Evolutionary conservation across 257 asterid genomes (phyloP).

Genomic region (Petunia secreta): DNA sequence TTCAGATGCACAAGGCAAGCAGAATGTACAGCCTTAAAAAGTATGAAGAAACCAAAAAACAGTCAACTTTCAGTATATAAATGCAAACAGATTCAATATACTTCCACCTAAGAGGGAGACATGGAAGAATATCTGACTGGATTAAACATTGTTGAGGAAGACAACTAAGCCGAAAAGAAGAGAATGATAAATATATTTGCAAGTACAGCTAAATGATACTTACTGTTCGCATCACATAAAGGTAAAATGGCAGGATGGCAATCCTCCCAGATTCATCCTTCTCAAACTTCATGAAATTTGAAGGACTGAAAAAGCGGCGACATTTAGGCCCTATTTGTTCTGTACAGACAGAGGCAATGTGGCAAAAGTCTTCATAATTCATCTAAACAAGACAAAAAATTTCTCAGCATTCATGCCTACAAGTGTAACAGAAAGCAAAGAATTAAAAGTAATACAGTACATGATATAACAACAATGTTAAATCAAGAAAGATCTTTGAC

Average conservation of each 20-base stretch:
- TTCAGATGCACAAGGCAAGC: not conserved
- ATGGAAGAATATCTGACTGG: not conserved
- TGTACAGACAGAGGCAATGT: constrained; percentile 97
- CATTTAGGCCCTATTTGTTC: constrained; percentile 98
- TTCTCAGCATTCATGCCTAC: constrained; percentile 38
- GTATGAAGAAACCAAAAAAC: not conserved
- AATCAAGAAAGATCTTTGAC: not conserved
- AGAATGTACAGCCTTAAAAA: not conserved
- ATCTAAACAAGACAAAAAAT: constrained; percentile 56
- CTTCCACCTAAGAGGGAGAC: not conserved
- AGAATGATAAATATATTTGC: not conserved
- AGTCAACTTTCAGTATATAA: not conserved
- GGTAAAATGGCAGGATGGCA: constrained; percentile 96
- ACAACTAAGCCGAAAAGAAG: not conserved
- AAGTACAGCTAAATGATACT: constrained; percentile 32
- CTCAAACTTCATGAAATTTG: constrained; percentile 99
- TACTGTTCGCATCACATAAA: constrained; percentile 98
- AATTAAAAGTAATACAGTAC: not conserved
- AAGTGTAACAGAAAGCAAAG: constrained; percentile 10
- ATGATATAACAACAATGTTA: not conserved
- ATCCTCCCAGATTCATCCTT: constrained; percentile 98
- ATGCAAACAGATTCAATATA: not conserved
- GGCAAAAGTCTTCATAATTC: constrained; percentile 99
- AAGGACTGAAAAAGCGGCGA: constrained; percentile 93
- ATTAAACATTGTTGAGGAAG: constrained; percentile 2